These are phyloP conservation scores for Solanum etuberosum DNA, from an alignment of 257 asterid species.

Conservation along the genomic window DNA sequence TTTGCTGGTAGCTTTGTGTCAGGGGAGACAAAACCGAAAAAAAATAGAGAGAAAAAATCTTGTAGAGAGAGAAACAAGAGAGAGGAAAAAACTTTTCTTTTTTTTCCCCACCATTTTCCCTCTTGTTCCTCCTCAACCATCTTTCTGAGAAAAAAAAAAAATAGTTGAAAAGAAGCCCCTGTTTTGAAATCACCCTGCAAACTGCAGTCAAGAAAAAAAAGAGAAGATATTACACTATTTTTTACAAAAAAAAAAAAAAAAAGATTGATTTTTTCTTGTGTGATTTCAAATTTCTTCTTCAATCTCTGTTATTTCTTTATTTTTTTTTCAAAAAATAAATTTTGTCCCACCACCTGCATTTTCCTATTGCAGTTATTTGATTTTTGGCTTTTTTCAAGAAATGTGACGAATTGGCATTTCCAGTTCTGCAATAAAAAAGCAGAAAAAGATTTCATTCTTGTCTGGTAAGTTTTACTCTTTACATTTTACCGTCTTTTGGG, in stretches of 20 bases:
- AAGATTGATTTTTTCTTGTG: not conserved
- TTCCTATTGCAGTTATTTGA: not conserved
- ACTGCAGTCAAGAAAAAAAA: constrained; percentile 41
- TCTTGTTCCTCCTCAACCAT: constrained; percentile 10
- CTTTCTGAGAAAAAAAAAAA: constrained; percentile 32
- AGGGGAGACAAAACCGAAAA: not conserved
- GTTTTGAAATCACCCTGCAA: constrained; percentile 84
- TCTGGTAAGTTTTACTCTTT: constrained; percentile 21
- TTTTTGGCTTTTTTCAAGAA: not conserved
- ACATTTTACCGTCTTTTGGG: not conserved
- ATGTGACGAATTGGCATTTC: not conserved
- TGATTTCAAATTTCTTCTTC: not conserved
- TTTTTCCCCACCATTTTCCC: constrained; percentile 9
- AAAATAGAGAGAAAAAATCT: not conserved
- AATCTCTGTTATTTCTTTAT: not conserved
- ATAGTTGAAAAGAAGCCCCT: constrained; percentile 50
- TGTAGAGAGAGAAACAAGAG: constrained; percentile 39
- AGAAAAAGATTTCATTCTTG: constrained; percentile 7
- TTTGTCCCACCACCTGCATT: not conserved
- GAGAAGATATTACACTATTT: not conserved
- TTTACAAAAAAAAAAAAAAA: not conserved
- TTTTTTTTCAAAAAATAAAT: not conserved
- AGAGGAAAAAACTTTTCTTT: constrained; percentile 11
- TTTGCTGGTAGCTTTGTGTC: not conserved
- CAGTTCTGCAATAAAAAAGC: not conserved